Evolutionary conservation across 257 asterid species (phyloP), one percentile per base, ranked within the genome.

Genomic region (Mitragyna speciosa): DNA sequence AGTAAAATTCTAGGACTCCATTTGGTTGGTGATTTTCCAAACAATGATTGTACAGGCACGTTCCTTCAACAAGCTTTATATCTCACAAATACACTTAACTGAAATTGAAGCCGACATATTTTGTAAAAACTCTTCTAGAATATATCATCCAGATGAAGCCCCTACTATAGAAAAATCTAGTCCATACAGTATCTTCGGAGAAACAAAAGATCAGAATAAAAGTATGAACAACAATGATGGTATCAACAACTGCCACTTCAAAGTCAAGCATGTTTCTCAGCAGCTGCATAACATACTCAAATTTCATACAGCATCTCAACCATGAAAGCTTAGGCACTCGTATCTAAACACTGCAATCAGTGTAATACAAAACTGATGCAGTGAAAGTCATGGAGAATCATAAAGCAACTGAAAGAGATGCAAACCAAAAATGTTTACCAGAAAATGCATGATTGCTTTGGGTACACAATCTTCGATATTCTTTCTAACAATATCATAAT

Each of bases 401-500:
- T 48, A 47, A 15, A 36, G 12, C 31, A 51, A 39, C 28, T 1
- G 10, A 79, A 41, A 7, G 31, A 8, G 54, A 45, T 56, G 63
- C 6, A 63, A 39, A 22, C 39, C 28, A 43, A 59, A 28, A 58
- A 47, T 65, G 49, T 61, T 85, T 93, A 94, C 98, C 98, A 94
- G 90, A 84, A 91, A 91, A 87, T 94, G 96, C 98, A 94, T 94
- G 80, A 94, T 90, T 75, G 97, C 97, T 88, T 94, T 94, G 19
- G 98, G 97, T 48, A 93, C 88, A 75, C 54, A 86, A 86, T 94
- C 98, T 87, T 93, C 91, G 80, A 90, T 79, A 80, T 88, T 93
- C 87, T 90, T 94, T 79, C 98, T 88, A 43, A 93, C 98, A 76
- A 94, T 92, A 80, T 90, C 94, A 86, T 93, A 94, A 82, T 94